Evolutionary conservation across 2,329 filamentous ascomycete species (phyloP).

Genomic region (Acephala macrosclerotiorum): DNA sequence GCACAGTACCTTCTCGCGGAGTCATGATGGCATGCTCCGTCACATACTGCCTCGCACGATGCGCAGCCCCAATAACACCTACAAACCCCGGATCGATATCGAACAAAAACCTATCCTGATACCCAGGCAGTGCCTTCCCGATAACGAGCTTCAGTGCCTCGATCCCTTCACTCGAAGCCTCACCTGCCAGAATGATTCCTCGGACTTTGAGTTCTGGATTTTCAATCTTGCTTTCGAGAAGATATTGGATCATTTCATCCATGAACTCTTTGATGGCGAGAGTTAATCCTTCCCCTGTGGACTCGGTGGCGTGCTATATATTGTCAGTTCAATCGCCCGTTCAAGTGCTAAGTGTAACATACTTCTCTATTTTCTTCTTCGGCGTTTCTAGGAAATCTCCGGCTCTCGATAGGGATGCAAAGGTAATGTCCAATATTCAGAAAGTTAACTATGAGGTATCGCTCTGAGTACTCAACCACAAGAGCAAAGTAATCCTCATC

Average conservation of each 20-base stretch:
- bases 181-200: conserved; percentile 7
- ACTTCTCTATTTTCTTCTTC: not conserved
- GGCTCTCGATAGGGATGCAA: not conserved
- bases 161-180: not conserved
- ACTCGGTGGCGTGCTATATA: too few relatives aligned
- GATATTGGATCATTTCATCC: conserved; percentile 3
- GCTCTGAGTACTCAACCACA: not conserved
- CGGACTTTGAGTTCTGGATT: not conserved
- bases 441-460: not conserved
- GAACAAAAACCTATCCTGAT: conserved; percentile 4
- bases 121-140: not conserved
- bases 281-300: too few relatives aligned
- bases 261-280: not conserved
- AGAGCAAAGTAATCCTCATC: conserved; percentile 8
- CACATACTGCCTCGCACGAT: conserved; percentile 8
- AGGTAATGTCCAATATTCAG: not conserved
- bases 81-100: not conserved
- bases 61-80: conserved; percentile 2
- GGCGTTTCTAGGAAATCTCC: not conserved
- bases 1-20: not conserved
- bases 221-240: not conserved
- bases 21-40: not conserved
- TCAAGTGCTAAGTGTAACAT: not conserved
- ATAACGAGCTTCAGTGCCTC: conserved; percentile 1
- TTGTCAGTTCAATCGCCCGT: not conserved